These are phyloP conservation scores for Parathielavia hyrcaniae DNA, from an alignment of 495 filamentous ascomycete genomes.

Conservation along the genomic window DNA sequence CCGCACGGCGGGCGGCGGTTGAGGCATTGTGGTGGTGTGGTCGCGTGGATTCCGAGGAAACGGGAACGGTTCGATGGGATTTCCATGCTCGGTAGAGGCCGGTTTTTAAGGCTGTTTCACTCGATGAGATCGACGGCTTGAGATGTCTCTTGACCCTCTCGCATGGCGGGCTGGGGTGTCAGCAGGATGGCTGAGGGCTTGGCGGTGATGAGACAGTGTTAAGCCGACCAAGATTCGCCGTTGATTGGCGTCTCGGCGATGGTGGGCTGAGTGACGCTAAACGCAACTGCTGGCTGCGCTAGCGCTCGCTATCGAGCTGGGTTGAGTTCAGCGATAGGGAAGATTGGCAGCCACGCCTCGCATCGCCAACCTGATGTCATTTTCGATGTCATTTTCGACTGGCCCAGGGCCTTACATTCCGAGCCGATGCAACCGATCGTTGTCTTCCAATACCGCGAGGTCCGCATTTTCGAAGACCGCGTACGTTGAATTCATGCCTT, in stretches of 20 bases:
- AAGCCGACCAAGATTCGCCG: too few relatives aligned
- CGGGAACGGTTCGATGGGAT: not conserved
- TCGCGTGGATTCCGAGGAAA: not conserved
- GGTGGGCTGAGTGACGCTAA: constrained; percentile 1
- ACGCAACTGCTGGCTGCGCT: not conserved
- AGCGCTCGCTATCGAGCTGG: too few relatives aligned
- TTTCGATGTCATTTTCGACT: too few relatives aligned
- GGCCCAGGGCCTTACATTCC: too few relatives aligned
- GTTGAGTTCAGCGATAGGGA: too few relatives aligned
- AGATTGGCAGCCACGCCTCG: too few relatives aligned
- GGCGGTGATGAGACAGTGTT: constrained; percentile 2
- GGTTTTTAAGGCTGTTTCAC: not conserved
- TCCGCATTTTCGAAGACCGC: too few relatives aligned
- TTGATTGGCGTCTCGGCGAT: not conserved
- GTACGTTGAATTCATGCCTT: too few relatives aligned
- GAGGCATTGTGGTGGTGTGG: not conserved
- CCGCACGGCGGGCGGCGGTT: not conserved
- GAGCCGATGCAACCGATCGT: too few relatives aligned
- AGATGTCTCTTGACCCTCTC: constrained; percentile 5
- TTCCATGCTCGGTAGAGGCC: not conserved
- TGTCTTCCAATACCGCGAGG: too few relatives aligned
- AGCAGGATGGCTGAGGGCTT: constrained; percentile 10
- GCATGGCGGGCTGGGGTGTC: constrained; percentile 1
- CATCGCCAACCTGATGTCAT: too few relatives aligned
- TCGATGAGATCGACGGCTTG: not conserved